phyloP scores from a whole-genome alignment of 2,329 filamentous ascomycete genomes.

The Blumeria graminis region DNA sequence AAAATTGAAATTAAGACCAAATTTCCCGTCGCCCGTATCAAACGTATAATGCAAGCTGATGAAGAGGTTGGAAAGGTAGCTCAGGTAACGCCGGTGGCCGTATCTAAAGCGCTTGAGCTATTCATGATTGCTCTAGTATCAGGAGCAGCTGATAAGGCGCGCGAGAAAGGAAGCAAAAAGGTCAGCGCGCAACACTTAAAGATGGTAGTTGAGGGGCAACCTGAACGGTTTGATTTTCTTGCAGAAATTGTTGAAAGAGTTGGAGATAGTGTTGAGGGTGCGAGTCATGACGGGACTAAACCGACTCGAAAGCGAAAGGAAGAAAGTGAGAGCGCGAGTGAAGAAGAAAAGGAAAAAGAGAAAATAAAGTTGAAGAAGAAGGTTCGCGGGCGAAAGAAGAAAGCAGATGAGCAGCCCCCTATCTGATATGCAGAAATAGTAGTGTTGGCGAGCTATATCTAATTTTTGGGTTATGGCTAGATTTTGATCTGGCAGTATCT shows the following conservation, averaged over 20 bases:
- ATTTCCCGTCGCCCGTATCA: constrained; percentile 91
- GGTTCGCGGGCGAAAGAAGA: constrained; percentile 11
- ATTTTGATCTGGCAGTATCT: not conserved
- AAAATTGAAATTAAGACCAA: constrained; percentile 66
- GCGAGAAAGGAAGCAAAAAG: constrained; percentile 61
- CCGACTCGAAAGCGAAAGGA: constrained; percentile 8
- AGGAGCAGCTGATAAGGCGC: constrained; percentile 67
- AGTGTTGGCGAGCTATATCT: constrained; percentile 6
- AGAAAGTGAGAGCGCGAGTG: constrained; percentile 7
- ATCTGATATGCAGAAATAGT: no score
- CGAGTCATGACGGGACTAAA: constrained; percentile 10
- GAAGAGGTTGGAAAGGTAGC: constrained; percentile 97
- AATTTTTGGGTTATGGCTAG: not conserved
- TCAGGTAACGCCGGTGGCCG: constrained; percentile 87
- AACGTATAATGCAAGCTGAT: constrained; percentile 97
- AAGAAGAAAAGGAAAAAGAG: constrained; percentile 8
- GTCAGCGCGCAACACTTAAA: constrained; percentile 83
- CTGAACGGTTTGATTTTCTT: constrained; percentile 79
- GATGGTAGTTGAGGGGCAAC: constrained; percentile 58
- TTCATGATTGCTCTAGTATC: constrained; percentile 93
- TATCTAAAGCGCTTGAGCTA: constrained; percentile 81
- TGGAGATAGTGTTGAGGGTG: constrained; percentile 24
- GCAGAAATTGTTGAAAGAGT: constrained; percentile 76
- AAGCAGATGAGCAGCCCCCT: constrained; percentile 1
- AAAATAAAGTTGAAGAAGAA: constrained; percentile 10